Evolutionary conservation across 2,329 filamentous ascomycete species (phyloP).

Genomic region (Cladosporium phlei): DNA sequence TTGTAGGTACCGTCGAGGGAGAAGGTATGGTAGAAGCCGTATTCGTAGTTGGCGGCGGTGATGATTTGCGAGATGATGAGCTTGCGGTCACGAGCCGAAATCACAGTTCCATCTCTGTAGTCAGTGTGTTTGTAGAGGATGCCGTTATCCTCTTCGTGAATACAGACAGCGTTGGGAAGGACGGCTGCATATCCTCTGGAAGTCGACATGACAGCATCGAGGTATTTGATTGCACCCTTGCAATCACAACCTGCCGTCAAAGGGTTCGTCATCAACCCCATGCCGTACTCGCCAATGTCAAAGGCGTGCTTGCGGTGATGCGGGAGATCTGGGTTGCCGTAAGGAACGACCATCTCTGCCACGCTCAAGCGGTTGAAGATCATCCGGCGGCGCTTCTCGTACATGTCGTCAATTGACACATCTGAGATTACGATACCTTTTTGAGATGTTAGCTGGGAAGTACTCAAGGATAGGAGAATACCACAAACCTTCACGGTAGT

Average conservation of each 20-base stretch:
- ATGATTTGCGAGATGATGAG: slow-evolving; percentile 64
- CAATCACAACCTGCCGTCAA: slow-evolving; percentile 67
- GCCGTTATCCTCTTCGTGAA: slow-evolving; percentile 66
- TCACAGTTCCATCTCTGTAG: slow-evolving; percentile 58
- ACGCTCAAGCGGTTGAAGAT: slow-evolving; percentile 64
- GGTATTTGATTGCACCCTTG: slow-evolving; percentile 51
- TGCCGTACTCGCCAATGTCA: slow-evolving; percentile 66
- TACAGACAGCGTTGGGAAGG: slow-evolving; percentile 59
- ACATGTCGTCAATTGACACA: slow-evolving; percentile 34
- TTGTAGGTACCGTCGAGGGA: slow-evolving; percentile 59
- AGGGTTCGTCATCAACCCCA: slow-evolving; percentile 64
- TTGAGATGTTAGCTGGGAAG: too few species aligned
- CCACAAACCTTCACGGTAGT: slow-evolving; percentile 65
- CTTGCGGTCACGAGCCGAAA: slow-evolving; percentile 58
- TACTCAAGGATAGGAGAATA: too few species aligned
- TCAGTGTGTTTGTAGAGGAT: slow-evolving; percentile 69
- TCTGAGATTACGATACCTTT: slow-evolving; percentile 63
- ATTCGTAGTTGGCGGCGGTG: slow-evolving; percentile 68
- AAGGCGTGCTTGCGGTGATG: slow-evolving; percentile 68
- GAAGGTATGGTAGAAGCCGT: slow-evolving; percentile 61
- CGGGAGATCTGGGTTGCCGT: slow-evolving; percentile 60
- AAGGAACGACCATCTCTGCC: slow-evolving; percentile 60
- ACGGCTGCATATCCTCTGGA: slow-evolving; percentile 51
- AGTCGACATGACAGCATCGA: slow-evolving; percentile 53
- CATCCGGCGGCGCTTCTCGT: slow-evolving; percentile 58